phyloP scores from a whole-genome alignment of 2,329 filamentous ascomycete species.

The Bipolaris zeicola region DNA sequence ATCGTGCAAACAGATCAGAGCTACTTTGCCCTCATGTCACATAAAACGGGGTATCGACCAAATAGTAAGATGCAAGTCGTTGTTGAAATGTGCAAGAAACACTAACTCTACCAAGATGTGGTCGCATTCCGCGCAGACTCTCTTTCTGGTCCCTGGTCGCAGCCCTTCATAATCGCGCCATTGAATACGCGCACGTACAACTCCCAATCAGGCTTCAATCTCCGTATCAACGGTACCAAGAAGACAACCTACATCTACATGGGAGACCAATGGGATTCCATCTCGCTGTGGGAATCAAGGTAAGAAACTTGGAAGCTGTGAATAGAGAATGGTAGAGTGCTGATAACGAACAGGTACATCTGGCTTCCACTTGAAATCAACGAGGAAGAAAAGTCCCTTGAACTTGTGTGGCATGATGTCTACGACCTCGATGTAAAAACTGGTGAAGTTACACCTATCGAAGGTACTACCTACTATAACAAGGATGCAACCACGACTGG shows the following conservation, averaged over 20 bases:
- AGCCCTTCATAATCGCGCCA: slow-evolving; percentile 59
- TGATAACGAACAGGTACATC: slow-evolving; percentile 52
- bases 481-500: slow-evolving; percentile 55
- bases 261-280: slow-evolving; percentile 61
- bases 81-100: neutral
- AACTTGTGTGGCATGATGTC: slow-evolving; percentile 60
- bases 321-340: neutral
- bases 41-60: slow-evolving; percentile 68
- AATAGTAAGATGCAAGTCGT: slow-evolving; percentile 50
- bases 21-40: slow-evolving; percentile 66
- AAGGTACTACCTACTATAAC: slow-evolving; percentile 56
- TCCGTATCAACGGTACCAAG: slow-evolving; percentile 56
- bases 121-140: slow-evolving; percentile 61
- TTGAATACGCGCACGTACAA: slow-evolving; percentile 60
- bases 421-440: slow-evolving; percentile 62
- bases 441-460: slow-evolving; percentile 54
- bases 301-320: neutral
- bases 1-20: slow-evolving; percentile 65
- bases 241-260: slow-evolving; percentile 59
- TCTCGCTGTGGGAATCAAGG: slow-evolving; percentile 61
- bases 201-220: slow-evolving; percentile 59
- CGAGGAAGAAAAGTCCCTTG: slow-evolving; percentile 57
- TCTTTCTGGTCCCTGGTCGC: slow-evolving; percentile 59
- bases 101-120: slow-evolving; percentile 50
- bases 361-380: slow-evolving; percentile 62